Conservation (phyloP, 2,329 filamentous ascomycete species). For the Apiospora rasikravindrae region DNA sequence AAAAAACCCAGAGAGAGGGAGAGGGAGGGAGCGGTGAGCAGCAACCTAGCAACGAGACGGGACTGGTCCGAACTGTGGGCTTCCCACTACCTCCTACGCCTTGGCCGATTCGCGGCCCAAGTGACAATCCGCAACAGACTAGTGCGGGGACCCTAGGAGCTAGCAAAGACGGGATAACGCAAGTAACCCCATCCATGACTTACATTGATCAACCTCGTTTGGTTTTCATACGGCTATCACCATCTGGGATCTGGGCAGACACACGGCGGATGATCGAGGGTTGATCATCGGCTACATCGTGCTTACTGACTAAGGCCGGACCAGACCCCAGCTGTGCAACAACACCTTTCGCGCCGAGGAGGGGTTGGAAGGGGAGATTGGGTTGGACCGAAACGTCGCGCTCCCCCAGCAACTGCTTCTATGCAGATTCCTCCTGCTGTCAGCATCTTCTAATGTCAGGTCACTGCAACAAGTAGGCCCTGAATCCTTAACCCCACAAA, state of each 20-base stretch:
- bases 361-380: not conserved
- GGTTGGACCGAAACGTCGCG: not conserved
- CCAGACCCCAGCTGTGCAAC: not conserved
- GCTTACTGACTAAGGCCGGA: not conserved
- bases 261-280: not conserved
- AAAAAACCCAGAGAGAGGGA: not conserved
- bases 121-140: conserved; percentile 14
- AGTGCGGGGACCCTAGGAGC: conserved; percentile 15
- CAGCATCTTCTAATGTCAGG: conserved; percentile 14
- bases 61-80: conserved; percentile 16
- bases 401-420: not conserved
- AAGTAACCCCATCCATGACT: conserved; percentile 17
- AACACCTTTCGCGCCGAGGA: not conserved
- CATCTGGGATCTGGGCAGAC: not conserved
- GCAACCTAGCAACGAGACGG: conserved; percentile 2
- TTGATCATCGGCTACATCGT: conserved; percentile 2
- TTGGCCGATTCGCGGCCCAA: conserved; percentile 7
- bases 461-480: conserved; percentile 1
- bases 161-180: conserved; percentile 16
- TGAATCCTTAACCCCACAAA: conserved; percentile 4
- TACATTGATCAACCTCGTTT: conserved; percentile 15
- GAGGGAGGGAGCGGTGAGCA: not conserved
- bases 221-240: conserved; percentile 1
- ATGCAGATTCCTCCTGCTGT: conserved; percentile 13
- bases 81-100: conserved; percentile 5